A percentile compares a stretch with the other conserved stretches of the same genome.
These are phyloP conservation scores for Diaporthe australafricana DNA, from an alignment of 2,329 filamentous ascomycete genomes.

Conservation along the genomic window DNA sequence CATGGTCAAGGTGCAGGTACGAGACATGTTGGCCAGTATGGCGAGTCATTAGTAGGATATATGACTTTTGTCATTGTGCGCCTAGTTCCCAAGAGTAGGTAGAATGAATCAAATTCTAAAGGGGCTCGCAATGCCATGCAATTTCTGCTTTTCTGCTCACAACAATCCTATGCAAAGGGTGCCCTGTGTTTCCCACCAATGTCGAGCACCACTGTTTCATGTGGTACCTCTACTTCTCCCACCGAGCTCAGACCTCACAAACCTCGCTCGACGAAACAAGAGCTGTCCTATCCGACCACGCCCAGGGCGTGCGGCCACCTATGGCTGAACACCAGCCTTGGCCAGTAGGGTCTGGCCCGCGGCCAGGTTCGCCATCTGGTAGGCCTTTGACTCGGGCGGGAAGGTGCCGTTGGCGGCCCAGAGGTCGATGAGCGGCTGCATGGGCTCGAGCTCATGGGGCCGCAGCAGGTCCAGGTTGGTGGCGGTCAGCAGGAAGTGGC, in stretches of 20 bases:
- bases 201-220: not conserved
- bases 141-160: slow-evolving; percentile 1
- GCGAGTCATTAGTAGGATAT: not conserved
- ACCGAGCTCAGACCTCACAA: no score
- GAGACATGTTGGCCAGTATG: not conserved
- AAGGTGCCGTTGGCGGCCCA: slow-evolving; percentile 83
- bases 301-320: not conserved
- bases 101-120: not conserved
- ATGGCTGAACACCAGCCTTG: slow-evolving; percentile 41
- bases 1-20: no score
- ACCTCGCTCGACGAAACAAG: not conserved
- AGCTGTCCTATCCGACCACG: not conserved
- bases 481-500: slow-evolving; percentile 76
- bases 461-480: slow-evolving; percentile 77
- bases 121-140: slow-evolving; percentile 22
- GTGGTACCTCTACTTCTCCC: not conserved
- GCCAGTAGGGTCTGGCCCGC: slow-evolving; percentile 56
- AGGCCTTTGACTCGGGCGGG: slow-evolving; percentile 69
- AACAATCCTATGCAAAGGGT: slow-evolving; percentile 1
- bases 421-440: slow-evolving; percentile 84
- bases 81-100: not conserved
- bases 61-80: not conserved
- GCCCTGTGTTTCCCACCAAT: not conserved
- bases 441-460: slow-evolving; percentile 83
- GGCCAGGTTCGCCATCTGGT: slow-evolving; percentile 61